Conservation (phyloP, 2,329 filamentous ascomycete species). For the Chaetomiaceae sp. region DNA sequence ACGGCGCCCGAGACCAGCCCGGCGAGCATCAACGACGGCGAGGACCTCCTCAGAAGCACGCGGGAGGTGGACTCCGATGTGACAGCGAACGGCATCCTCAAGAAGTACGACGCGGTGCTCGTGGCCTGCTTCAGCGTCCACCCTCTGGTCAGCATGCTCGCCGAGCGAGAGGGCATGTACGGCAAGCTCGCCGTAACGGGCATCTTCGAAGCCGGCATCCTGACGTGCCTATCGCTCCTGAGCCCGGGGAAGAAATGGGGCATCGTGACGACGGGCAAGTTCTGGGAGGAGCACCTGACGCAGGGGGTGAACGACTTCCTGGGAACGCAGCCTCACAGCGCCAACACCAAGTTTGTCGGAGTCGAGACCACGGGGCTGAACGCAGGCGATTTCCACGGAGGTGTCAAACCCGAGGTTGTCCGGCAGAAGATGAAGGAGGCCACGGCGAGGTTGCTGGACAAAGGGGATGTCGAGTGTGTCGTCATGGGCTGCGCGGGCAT, state of each 20-base stretch:
- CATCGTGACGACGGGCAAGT: constrained; percentile 81
- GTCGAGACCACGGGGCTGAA: constrained; percentile 78
- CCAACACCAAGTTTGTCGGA: constrained; percentile 61
- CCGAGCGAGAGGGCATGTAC: constrained; percentile 25
- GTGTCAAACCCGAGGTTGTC: constrained; percentile 61
- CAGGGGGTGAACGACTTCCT: constrained; percentile 62
- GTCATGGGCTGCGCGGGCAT: constrained; percentile 89
- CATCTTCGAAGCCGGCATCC: constrained; percentile 82
- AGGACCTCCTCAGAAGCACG: constrained; percentile 62
- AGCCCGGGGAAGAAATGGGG: constrained; percentile 56
- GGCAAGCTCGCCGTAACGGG: constrained; percentile 58
- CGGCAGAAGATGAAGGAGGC: constrained; percentile 63
- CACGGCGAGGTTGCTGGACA: constrained; percentile 59
- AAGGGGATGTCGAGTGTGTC: constrained; percentile 59
- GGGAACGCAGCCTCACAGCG: constrained; percentile 39
- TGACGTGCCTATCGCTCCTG: constrained; percentile 55
- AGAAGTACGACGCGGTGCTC: constrained; percentile 67
- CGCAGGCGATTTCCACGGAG: constrained; percentile 73
- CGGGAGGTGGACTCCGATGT: constrained; percentile 57
- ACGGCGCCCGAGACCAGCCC: constrained; percentile 61
- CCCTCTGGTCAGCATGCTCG: constrained; percentile 62
- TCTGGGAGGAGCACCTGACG: constrained; percentile 72
- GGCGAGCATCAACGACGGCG: constrained; percentile 71
- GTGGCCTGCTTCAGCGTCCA: constrained; percentile 88
- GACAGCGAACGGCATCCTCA: constrained; percentile 33